Evolutionary conservation across 495 filamentous ascomycete genomes (phyloP).

Genomic region (Tuber umbilicatum): DNA sequence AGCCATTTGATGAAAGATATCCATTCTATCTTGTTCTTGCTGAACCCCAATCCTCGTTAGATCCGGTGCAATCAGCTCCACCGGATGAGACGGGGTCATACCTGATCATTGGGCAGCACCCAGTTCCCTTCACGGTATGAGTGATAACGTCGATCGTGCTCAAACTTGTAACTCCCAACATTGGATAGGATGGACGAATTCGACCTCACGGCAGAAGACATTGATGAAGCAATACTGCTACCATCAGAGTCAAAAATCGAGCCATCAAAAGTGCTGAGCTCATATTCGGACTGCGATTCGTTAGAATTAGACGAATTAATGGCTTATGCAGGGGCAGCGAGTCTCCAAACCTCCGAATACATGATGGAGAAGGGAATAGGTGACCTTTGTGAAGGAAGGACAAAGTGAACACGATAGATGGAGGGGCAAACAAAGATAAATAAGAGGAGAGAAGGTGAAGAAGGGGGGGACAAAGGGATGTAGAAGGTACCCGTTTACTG

Average conservation of each 20-base stretch:
- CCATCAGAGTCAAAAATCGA: not conserved
- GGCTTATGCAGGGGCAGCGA: not conserved
- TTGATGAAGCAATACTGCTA: slow-evolving; percentile 19
- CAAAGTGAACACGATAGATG: not conserved
- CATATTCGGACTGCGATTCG: slow-evolving; percentile 1
- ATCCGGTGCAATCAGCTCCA: not conserved
- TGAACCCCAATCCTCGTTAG: slow-evolving; percentile 10
- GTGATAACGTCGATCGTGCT: slow-evolving; percentile 39
- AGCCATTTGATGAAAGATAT: slow-evolving; percentile 38
- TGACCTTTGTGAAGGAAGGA: not conserved
- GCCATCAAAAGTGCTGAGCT: not conserved
- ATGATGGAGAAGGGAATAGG: not conserved
- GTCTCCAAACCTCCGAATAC: not conserved
- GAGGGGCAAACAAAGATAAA: not conserved
- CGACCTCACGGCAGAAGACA: slow-evolving; percentile 31
- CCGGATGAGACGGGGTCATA: slow-evolving; percentile 7
- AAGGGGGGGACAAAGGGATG: not conserved
- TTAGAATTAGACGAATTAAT: not conserved
- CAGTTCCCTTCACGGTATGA: slow-evolving; percentile 39
- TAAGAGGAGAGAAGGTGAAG: not conserved
- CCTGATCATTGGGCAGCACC: slow-evolving; percentile 39
- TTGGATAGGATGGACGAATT: slow-evolving; percentile 25
- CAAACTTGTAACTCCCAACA: slow-evolving; percentile 38
- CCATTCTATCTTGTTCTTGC: slow-evolving; percentile 40
- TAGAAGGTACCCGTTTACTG: not conserved